Percentiles rank a stretch among this genome's conserved stretches.
These are phyloP conservation scores for Podospora comata DNA, from an alignment of 495 filamentous ascomycete genomes.

Conservation along the genomic window DNA sequence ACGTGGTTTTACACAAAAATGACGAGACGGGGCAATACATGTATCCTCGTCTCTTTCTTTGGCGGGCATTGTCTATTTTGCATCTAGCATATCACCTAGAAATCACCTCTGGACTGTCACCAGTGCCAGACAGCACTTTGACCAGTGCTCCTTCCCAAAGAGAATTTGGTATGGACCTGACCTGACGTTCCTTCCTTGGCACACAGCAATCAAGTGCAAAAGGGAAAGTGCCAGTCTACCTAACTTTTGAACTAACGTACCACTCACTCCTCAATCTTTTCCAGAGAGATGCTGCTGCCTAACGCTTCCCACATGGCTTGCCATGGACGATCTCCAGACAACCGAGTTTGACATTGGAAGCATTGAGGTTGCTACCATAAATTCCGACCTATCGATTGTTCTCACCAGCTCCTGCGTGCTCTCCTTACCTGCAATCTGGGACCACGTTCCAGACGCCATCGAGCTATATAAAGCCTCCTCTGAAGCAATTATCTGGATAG, in stretches of 20 bases:
- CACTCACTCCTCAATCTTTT: neutral
- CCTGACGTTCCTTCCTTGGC: neutral
- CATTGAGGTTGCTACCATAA: slow-evolving; percentile 21
- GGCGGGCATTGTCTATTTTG: too few relatives aligned
- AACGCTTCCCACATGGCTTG: neutral
- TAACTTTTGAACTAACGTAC: too few relatives aligned
- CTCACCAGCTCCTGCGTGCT: slow-evolving; percentile 24
- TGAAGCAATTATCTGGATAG: slow-evolving; percentile 27
- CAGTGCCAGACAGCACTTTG: neutral
- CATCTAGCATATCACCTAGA: neutral
- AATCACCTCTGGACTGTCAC: neutral
- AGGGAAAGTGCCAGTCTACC: neutral
- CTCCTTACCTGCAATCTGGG: slow-evolving; percentile 6
- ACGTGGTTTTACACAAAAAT: neutral
- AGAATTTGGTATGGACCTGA: neutral
- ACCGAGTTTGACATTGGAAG: slow-evolving; percentile 22
- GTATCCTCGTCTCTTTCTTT: neutral
- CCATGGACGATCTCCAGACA: neutral
- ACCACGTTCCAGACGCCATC: slow-evolving; percentile 9
- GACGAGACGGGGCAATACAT: neutral
- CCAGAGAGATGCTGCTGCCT: neutral
- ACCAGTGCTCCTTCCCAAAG: neutral
- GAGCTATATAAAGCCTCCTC: slow-evolving; percentile 18
- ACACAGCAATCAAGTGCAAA: neutral
- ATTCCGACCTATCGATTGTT: slow-evolving; percentile 19